Conservation (phyloP, 176 grass and related monocot genomes). For the Tillandsia leiboldiana region DNA sequence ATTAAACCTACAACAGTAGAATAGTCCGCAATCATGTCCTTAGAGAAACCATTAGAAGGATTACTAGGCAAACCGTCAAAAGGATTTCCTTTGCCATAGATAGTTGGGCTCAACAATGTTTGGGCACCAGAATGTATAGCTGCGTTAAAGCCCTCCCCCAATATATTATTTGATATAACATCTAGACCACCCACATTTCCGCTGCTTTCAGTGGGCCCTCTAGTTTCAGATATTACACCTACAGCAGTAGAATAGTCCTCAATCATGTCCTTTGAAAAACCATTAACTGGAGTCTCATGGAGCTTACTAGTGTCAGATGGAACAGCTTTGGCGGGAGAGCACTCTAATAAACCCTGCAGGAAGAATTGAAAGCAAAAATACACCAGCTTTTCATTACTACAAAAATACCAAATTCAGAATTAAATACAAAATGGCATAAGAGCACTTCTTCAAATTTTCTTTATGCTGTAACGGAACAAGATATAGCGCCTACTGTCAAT, state of each 20-base stretch:
- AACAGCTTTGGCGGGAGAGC: slow-evolving; percentile 17
- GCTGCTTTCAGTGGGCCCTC: not conserved
- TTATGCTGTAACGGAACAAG: not conserved
- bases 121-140: too few relatives aligned
- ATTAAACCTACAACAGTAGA: not conserved
- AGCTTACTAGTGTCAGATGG: slow-evolving; percentile 17
- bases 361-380: not conserved
- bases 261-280: slow-evolving; percentile 13
- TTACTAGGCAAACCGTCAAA: not conserved
- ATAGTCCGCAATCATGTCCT: not conserved
- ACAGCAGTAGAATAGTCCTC: not conserved
- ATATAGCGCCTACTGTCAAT: not conserved
- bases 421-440: not conserved
- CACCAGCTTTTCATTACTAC: not conserved
- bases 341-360: slow-evolving; percentile 30
- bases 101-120: too few relatives aligned
- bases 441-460: not conserved
- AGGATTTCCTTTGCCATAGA: too few relatives aligned
- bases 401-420: not conserved
- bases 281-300: slow-evolving; percentile 7
- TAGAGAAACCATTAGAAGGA: not conserved
- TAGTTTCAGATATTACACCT: not conserved
- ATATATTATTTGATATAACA: too few relatives aligned
- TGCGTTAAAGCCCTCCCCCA: too few relatives aligned
- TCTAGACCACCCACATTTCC: not conserved